A percentile compares a stretch with the other conserved stretches of the same genome.
Evolutionary conservation across 345 rosid genomes (phyloP).

Genomic region (Ceriops decandra): DNA sequence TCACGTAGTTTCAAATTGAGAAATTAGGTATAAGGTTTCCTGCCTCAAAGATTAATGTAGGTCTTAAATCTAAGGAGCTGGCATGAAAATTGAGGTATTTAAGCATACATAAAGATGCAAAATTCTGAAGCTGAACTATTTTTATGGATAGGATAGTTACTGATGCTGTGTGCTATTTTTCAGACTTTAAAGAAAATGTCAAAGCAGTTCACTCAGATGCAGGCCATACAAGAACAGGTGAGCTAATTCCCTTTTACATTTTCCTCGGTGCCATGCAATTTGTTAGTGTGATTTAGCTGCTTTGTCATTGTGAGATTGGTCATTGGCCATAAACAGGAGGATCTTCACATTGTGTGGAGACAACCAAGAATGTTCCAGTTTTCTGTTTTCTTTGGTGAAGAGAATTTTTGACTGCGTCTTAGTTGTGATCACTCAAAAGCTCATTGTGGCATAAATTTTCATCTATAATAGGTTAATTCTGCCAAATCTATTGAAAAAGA

Average conservation of each 20-base stretch:
- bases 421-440: neutral
- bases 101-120: neutral
- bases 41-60: neutral
- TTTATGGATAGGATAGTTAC: constrained; percentile 6
- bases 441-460: neutral
- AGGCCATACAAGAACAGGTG: constrained; percentile 76
- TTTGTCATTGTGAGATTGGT: no score
- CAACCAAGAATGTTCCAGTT: no score
- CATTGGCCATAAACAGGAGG: no score
- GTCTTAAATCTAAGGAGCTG: neutral
- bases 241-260: neutral
- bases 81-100: neutral
- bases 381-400: no score
- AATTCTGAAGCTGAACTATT: neutral
- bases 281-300: neutral
- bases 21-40: neutral
- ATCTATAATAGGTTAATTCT: constrained; percentile 46
- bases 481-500: constrained; percentile 84
- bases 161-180: constrained; percentile 23
- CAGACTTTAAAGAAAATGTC: constrained; percentile 74
- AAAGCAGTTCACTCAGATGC: constrained; percentile 69
- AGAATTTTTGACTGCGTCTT: neutral
- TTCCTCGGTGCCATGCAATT: constrained; percentile 1
- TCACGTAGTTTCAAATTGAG: neutral
- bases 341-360: no score